Conservation (phyloP, 1,139 yeast species). For the Pichia kudriavzevii region DNA sequence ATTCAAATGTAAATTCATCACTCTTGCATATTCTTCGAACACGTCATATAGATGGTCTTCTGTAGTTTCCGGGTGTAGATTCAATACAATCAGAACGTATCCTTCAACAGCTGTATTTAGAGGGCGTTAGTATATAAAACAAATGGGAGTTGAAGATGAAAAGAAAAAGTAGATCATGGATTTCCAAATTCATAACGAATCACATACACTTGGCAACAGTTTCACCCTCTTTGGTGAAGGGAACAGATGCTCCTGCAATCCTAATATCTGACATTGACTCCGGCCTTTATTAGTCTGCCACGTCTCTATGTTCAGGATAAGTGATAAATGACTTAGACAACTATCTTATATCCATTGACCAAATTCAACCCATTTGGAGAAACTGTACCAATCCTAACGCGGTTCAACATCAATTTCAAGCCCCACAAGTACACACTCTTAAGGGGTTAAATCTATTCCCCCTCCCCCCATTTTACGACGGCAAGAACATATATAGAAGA, state of each 20-base stretch:
- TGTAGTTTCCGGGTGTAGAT: slow-evolving; percentile 38
- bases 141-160: background rate
- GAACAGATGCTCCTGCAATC: slow-evolving; percentile 6
- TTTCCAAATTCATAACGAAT: no score
- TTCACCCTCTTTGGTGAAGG: slow-evolving; percentile 9
- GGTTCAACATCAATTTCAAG: no score
- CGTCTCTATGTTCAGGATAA: no score
- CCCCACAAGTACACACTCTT: no score
- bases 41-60: slow-evolving; percentile 38
- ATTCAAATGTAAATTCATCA: slow-evolving; percentile 34
- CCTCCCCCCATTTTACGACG: no score
- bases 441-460: no score
- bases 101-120: slow-evolving; percentile 33
- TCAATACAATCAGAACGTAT: slow-evolving; percentile 34
- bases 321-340: no score
- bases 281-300: no score
- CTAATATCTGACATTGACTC: slow-evolving; percentile 1
- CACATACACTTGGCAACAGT: slow-evolving; percentile 12
- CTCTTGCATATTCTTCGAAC: slow-evolving; percentile 35
- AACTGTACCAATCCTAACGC: no score
- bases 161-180: background rate
- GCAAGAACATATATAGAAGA: no score
- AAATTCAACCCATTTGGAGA: no score
- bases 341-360: no score
- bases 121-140: slow-evolving; percentile 8